Conservation (phyloP, 1,139 yeast genomes). For the Sugiyamaella sp. region DNA sequence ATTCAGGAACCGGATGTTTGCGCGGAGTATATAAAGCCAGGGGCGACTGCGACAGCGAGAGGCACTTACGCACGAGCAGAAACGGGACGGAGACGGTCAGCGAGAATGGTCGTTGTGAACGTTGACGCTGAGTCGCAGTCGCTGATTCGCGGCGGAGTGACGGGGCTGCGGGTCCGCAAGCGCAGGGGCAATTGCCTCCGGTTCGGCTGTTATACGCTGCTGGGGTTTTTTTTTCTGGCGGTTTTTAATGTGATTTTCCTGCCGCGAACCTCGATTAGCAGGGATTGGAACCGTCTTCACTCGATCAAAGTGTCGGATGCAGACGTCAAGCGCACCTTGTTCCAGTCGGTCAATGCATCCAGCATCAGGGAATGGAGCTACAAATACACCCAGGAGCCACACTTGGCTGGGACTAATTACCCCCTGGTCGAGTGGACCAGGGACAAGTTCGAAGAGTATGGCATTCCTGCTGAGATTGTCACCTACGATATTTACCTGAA, state of each 20-base stretch:
- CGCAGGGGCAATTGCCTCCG: slow-evolving; percentile 18
- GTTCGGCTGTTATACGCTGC: slow-evolving; percentile 39
- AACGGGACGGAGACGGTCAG: background rate
- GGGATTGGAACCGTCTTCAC: slow-evolving; percentile 81
- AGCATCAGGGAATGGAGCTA: slow-evolving; percentile 38
- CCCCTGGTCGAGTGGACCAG: slow-evolving; percentile 69
- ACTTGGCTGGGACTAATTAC: slow-evolving; percentile 71
- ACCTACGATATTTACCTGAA: slow-evolving; percentile 63
- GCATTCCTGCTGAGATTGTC: slow-evolving; percentile 56
- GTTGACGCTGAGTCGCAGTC: slow-evolving; percentile 18
- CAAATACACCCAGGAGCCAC: slow-evolving; percentile 61
- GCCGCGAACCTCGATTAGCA: slow-evolving; percentile 81
- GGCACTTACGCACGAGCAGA: background rate
- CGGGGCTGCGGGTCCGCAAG: slow-evolving; percentile 14
- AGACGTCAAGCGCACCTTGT: slow-evolving; percentile 40
- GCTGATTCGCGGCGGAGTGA: slow-evolving; percentile 7
- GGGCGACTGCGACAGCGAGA: background rate
- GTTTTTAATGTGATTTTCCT: slow-evolving; percentile 71
- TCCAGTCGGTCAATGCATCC: slow-evolving; percentile 35
- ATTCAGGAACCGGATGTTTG: too few species aligned
- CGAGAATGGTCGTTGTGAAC: slow-evolving; percentile 9
- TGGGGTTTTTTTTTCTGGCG: slow-evolving; percentile 57
- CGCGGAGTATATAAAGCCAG: background rate
- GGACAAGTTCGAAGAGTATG: slow-evolving; percentile 62
- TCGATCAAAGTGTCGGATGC: slow-evolving; percentile 33